Conservation (phyloP, 164 flowering plant genomes). For the Stephania yunnanensis region DNA sequence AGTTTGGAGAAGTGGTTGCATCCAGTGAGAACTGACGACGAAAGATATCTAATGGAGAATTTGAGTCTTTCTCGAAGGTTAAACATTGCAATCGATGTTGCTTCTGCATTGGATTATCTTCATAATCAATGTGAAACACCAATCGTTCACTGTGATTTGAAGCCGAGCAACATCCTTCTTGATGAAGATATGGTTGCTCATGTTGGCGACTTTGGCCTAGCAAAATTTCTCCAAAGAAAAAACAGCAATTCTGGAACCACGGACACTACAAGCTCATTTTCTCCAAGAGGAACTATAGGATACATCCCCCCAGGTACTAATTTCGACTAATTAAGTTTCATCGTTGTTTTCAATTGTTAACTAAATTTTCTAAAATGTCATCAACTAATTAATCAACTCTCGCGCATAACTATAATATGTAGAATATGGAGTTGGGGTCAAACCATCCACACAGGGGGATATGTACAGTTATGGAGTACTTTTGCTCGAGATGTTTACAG, state of each 20-base stretch:
- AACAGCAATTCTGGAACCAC: background rate
- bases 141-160: background rate
- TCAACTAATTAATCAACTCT: too few relatives aligned
- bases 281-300: constrained; percentile 3
- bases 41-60: too few relatives aligned
- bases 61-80: background rate
- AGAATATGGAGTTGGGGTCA: too few relatives aligned
- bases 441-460: too few relatives aligned
- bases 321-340: too few relatives aligned
- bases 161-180: background rate
- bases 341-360: too few relatives aligned
- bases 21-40: too few relatives aligned
- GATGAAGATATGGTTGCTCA: constrained; percentile 1
- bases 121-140: background rate
- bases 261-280: background rate
- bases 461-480: too few relatives aligned
- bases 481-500: too few relatives aligned
- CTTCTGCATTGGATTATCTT: constrained; percentile 1
- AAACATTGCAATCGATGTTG: background rate
- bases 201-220: constrained; percentile 1
- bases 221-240: background rate
- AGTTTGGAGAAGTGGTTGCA: background rate
- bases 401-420: too few relatives aligned
- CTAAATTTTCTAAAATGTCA: too few relatives aligned
- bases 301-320: constrained; percentile 11